Percentiles rank a stretch among this genome's conserved stretches.
Evolutionary conservation across 345 rosid genomes (phyloP).

Genomic region (Salix koriyanagi): DNA sequence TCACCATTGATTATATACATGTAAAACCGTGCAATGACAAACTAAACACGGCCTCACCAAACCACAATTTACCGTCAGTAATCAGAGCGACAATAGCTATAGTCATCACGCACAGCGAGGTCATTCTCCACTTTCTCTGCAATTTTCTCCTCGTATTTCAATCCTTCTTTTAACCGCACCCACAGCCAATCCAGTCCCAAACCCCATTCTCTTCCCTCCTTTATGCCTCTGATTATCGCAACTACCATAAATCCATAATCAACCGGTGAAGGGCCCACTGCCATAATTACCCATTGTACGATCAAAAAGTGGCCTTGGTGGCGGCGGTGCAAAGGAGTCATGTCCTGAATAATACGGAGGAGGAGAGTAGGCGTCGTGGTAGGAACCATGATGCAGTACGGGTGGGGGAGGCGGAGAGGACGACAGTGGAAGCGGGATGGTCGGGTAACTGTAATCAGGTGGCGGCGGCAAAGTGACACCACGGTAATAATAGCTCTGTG

Average conservation of each 20-base stretch:
- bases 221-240: slow-evolving; percentile 34
- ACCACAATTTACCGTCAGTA: slow-evolving; percentile 5
- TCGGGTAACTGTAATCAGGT: slow-evolving; percentile 7
- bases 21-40: neutral
- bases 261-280: slow-evolving; percentile 46
- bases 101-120: slow-evolving; percentile 19
- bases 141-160: slow-evolving; percentile 33
- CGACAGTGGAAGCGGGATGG: slow-evolving; percentile 24
- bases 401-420: slow-evolving; percentile 19
- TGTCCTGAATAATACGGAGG: slow-evolving; percentile 10
- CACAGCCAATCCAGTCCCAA: slow-evolving; percentile 34
- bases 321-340: slow-evolving; percentile 20
- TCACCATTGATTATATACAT: slow-evolving; percentile 2
- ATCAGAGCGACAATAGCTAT: slow-evolving; percentile 18
- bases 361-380: slow-evolving; percentile 21
- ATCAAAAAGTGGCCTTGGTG: slow-evolving; percentile 22
- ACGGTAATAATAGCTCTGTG: slow-evolving; percentile 24
- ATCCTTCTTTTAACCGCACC: slow-evolving; percentile 38
- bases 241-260: slow-evolving; percentile 28
- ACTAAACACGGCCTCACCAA: neutral
- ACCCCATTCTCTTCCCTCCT: slow-evolving; percentile 19
- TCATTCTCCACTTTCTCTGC: slow-evolving; percentile 24
- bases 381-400: slow-evolving; percentile 17
- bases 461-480: slow-evolving; percentile 18
- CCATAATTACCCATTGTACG: slow-evolving; percentile 6